Percentiles rank a stretch among this genome's conserved stretches.
phyloP scores from a whole-genome alignment of 140 eudicot species.

The Bidens hawaiensis region DNA sequence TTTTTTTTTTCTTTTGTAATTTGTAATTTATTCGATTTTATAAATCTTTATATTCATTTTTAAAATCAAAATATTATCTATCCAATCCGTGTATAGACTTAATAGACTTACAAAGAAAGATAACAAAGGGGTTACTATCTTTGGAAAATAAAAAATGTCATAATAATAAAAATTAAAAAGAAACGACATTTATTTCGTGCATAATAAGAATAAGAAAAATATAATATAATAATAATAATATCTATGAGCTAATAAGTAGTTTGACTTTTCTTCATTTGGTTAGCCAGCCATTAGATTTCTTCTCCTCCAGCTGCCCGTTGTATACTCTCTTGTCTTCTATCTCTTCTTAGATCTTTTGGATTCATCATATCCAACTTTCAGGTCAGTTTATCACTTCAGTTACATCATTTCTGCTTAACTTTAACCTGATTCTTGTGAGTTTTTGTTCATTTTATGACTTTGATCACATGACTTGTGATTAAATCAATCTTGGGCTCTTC shows the following conservation, averaged over 20 bases:
- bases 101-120: no score
- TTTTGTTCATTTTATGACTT: no score
- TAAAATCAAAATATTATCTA: no score
- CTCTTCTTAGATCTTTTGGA: not conserved
- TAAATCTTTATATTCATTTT: no score
- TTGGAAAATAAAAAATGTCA: not conserved
- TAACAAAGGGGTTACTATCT: not conserved
- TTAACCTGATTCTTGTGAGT: no score
- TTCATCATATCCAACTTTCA: not conserved
- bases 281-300: slow-evolving; percentile 2
- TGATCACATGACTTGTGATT: not conserved
- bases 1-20: no score
- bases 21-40: no score
- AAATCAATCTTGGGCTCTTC: slow-evolving; percentile 10
- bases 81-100: no score
- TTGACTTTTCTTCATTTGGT: slow-evolving; percentile 21
- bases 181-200: not conserved
- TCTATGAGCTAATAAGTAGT: not conserved
- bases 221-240: no score
- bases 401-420: no score
- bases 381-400: slow-evolving; percentile 9
- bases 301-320: slow-evolving; percentile 23
- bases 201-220: not conserved
- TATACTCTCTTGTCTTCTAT: slow-evolving; percentile 1
- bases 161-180: no score